Evolutionary conservation across 2,329 filamentous ascomycete species (phyloP), one percentile per base, ranked within the genome.

Genomic region (Aspergillus tamarii): DNA sequence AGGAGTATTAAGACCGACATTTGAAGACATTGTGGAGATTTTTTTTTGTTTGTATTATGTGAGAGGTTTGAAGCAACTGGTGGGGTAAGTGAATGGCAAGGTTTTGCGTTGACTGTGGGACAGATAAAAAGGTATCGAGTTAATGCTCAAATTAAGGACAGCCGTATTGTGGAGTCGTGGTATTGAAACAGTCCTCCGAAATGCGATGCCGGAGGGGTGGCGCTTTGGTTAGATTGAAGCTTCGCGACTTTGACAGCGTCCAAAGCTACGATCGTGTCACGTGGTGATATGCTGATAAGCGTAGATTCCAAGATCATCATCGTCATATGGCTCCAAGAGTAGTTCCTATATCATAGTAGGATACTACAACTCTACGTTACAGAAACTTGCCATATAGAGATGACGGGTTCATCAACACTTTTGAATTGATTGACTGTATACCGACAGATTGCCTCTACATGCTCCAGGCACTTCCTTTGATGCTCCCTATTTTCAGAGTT

Each of bases 1-100:
- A 3, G 95, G 95, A 5, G 95, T 99, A 62, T 91, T 89, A 73
- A 99, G 92, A 63, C 95, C 96, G 74, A 99, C 95, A 82, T 99
- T 99, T 69, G 95, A 93, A 65, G 94, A 95, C 95, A 98, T 98
- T 71, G 34, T 74, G 23, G 11, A 12, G 45, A 9, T 11, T 14
- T 52, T 10, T n/a, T 53, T 45, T 53, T 39, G 46, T n/a, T 56
- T n/a, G 48, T 26, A 26, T 55, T 28, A 16, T 26, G 57, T 43
- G 50, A 1, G 16, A 43, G 19, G 23, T 23, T 52, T 45, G 50
- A 39, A 56, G 32, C 28, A 9, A 14, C 16, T 14, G 59, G 23
- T 19, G 50, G 34, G 3, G 34, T 16, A 43, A 23, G 21, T 10
- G 16, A 23, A 11, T 30, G 5, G 30, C 21, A 23, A n/a, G 26